These are phyloP conservation scores for Tubosaeta sp. DNA, from an alignment of 768 basidiomycete species.

Conservation along the genomic window DNA sequence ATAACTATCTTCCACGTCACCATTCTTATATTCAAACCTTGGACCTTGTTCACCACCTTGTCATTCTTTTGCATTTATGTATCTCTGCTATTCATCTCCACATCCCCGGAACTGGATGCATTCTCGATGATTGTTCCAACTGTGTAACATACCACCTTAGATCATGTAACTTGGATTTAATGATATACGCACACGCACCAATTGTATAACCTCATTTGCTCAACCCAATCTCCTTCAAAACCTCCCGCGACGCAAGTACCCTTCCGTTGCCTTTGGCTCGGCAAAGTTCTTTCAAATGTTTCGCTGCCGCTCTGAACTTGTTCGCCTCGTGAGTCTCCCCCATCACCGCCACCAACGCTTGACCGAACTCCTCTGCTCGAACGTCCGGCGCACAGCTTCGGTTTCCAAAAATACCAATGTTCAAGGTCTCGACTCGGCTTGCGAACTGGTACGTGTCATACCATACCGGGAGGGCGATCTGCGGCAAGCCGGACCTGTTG, in stretches of 20 bases:
- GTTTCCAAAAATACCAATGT: conserved; percentile 5
- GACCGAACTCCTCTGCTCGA: conserved; percentile 1
- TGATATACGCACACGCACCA: background rate
- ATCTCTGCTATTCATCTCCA: background rate
- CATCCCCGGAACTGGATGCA: conserved; percentile 23
- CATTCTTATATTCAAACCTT: background rate
- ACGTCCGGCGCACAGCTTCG: background rate
- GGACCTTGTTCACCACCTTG: background rate
- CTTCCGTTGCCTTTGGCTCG: conserved; percentile 4
- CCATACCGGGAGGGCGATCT: conserved; percentile 13
- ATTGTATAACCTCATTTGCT: background rate
- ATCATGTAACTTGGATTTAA: background rate
- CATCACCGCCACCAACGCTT: conserved; percentile 3
- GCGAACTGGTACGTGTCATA: conserved; percentile 9
- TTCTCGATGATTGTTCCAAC: background rate
- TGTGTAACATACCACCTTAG: background rate
- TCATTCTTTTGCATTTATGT: background rate
- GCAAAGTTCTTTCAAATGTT: background rate
- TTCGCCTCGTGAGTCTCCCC: conserved; percentile 1
- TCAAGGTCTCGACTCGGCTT: background rate
- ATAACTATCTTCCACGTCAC: too few species aligned
- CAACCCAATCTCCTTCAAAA: background rate
- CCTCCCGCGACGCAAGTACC: background rate
- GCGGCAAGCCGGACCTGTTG: conserved; percentile 9
- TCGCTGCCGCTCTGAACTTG: conserved; percentile 1